These are phyloP conservation scores for Cladophialophora chaetospira DNA, from an alignment of 2,329 filamentous ascomycete species.

Conservation along the genomic window DNA sequence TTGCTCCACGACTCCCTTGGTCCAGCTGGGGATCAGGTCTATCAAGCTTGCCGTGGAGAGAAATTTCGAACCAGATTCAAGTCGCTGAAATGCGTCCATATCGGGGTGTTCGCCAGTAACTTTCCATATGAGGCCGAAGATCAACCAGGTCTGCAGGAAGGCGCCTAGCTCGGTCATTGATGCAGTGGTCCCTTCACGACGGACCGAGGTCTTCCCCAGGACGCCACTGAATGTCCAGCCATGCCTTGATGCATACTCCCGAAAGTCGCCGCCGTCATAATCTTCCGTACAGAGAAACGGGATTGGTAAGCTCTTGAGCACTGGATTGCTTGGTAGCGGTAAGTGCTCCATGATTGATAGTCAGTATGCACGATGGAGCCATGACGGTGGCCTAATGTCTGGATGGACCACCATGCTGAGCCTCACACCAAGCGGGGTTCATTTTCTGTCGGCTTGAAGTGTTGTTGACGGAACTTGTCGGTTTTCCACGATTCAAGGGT, in stretches of 20 bases:
- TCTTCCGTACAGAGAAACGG: constrained; percentile 5
- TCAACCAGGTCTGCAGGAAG: constrained; percentile 17
- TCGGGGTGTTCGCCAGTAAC: constrained; percentile 1
- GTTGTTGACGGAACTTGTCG: too few species aligned
- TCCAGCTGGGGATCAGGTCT: too few species aligned
- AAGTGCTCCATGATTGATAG: constrained; percentile 20
- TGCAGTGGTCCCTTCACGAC: background rate
- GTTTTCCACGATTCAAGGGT: too few species aligned
- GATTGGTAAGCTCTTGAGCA: background rate
- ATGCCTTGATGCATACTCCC: background rate
- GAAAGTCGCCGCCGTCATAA: constrained; percentile 7
- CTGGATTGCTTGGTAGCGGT: constrained; percentile 10
- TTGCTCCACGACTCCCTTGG: too few species aligned
- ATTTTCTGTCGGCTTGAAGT: too few species aligned
- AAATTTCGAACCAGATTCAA: background rate
- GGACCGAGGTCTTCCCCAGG: background rate
- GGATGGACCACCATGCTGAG: too few species aligned
- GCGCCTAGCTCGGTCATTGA: background rate
- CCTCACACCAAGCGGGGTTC: too few species aligned
- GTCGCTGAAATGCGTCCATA: background rate
- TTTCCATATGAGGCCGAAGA: constrained; percentile 12
- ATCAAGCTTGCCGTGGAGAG: too few species aligned
- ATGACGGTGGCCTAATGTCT: too few species aligned
- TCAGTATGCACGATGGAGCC: too few species aligned
- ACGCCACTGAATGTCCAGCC: constrained; percentile 8